Percentiles rank a stretch among this genome's conserved stretches.
Evolutionary conservation across 2,329 filamentous ascomycete genomes (phyloP).

Genomic region (Trichocomaceae sp.): DNA sequence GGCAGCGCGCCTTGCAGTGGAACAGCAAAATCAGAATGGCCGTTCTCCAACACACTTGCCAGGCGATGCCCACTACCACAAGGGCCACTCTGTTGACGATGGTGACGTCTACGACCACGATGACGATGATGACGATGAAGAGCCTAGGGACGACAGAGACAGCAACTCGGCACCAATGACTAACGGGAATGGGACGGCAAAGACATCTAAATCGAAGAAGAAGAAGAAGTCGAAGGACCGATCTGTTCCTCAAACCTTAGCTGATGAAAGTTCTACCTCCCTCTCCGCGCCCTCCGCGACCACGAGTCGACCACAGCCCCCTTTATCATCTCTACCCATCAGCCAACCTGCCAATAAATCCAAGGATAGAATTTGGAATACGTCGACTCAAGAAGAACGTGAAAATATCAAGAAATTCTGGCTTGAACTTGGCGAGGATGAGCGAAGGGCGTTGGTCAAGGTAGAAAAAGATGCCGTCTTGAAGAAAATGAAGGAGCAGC

Average conservation of each 20-base stretch:
- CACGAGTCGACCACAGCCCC: conserved; percentile 27
- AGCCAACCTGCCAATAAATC: conserved; percentile 37
- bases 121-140: conserved; percentile 40
- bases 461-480: conserved; percentile 97
- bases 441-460: conserved; percentile 90
- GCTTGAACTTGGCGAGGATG: conserved; percentile 87
- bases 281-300: conserved; percentile 40
- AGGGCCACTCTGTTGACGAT: conserved; percentile 29
- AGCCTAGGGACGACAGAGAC: conserved; percentile 42
- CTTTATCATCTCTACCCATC: conserved; percentile 34
- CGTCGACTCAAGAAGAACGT: conserved; percentile 84
- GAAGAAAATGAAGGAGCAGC: conserved; percentile 99
- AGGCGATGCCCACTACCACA: conserved; percentile 23
- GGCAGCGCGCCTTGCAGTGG: conserved; percentile 63
- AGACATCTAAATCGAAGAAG: conserved; percentile 39
- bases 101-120: conserved; percentile 46
- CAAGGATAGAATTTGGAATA: conserved; percentile 95
- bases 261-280: conserved; percentile 34
- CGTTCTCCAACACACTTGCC: conserved; percentile 27
- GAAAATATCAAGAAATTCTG: conserved; percentile 98
- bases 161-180: conserved; percentile 21
- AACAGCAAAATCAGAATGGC: conserved; percentile 35
- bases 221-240: conserved; percentile 32
- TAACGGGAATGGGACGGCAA: conserved; percentile 21
- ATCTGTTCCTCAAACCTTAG: conserved; percentile 26